Evolutionary conservation across 1,284 basidiomycete genomes (phyloP), one percentile per base, ranked within the genome.

Genomic region (Ceratobasidium theobromae): DNA sequence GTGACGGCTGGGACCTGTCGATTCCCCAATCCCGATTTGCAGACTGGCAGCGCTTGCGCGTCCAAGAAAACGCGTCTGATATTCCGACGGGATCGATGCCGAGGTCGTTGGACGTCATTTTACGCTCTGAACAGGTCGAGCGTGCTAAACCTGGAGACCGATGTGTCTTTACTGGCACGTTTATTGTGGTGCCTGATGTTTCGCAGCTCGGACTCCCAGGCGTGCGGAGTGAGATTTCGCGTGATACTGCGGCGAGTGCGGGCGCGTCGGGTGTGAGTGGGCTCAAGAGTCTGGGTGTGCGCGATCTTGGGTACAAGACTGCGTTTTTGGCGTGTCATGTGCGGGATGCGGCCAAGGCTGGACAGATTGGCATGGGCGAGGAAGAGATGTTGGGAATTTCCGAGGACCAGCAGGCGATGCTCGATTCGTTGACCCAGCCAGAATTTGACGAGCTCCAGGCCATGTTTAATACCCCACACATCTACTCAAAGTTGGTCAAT

Each of bases 61-160:
- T 99, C 65, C 97, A 99, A 75, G 97, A 99, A 79, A 99, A 99
- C 74, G 89, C 96, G 12, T 97, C 95, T 52, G 96, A 99, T 78
- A 99, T 99, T 68, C 97, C 97, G 0, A 99, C 96, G 0, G 97
- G 97, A 1, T 93, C 90, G 8, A 99, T 98, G 96, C 95, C 95
- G n/a, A 86, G 96, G 43, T 89, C 87, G 23, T 80, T 99, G 58
- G 97, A 99, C 75, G 95, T 99, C 38, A 94, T 99, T 69, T 84
- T 99, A 12, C 91, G 97, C 35, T 88, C 89, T 8, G 97, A 99
- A 74, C 85, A 98, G 70, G 97, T 99, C 28, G 97, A 99, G 76
- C 86, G 93, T 23, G 97, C 96, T 30, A 99, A 99, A 76, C 96
- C 97, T 0, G 97, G 97, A 72, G 97, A 99, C 79, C 98, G 98